phyloP scores from a whole-genome alignment of 179 eudicot genomes.

The Dionaea muscipula region DNA sequence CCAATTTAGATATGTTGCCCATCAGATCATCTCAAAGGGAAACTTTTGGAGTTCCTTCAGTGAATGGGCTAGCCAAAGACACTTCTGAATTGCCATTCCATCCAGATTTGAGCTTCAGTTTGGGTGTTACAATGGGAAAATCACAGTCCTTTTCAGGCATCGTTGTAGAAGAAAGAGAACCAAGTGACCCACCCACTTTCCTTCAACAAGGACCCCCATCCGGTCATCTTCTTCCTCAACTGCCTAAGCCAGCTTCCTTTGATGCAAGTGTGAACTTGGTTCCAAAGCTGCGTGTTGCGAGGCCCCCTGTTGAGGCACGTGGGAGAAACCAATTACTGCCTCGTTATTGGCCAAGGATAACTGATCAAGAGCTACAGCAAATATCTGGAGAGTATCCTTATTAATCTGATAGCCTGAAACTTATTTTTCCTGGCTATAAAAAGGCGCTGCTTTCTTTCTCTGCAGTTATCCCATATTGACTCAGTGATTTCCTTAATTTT shows the following conservation, averaged over 20 bases:
- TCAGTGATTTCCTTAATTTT: constrained; percentile 54
- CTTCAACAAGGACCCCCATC: constrained; percentile 45
- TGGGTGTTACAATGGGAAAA: constrained; percentile 46
- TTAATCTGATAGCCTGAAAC: neutral
- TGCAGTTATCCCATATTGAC: no score
- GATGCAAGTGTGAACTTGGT: constrained; percentile 31
- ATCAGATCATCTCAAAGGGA: constrained; percentile 27
- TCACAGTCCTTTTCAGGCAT: constrained; percentile 22
- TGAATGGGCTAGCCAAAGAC: constrained; percentile 24
- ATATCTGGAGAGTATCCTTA: constrained; percentile 98
- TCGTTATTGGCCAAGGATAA: constrained; percentile 97
- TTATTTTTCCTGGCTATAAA: neutral
- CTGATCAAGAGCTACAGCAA: constrained; percentile 92
- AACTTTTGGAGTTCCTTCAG: constrained; percentile 22
- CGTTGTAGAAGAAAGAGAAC: constrained; percentile 40
- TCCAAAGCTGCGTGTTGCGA: constrained; percentile 65
- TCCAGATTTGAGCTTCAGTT: constrained; percentile 56
- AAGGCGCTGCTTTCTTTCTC: neutral
- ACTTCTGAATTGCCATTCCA: constrained; percentile 35
- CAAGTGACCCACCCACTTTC: constrained; percentile 29
- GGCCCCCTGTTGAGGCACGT: constrained; percentile 87
- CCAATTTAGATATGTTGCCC: constrained; percentile 33
- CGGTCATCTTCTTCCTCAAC: constrained; percentile 48
- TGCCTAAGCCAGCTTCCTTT: constrained; percentile 35
- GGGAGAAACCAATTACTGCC: constrained; percentile 89